Base-by-base conservation (phyloP, 108 stramenopile genomes). In the Fragilaria radians region DNA sequence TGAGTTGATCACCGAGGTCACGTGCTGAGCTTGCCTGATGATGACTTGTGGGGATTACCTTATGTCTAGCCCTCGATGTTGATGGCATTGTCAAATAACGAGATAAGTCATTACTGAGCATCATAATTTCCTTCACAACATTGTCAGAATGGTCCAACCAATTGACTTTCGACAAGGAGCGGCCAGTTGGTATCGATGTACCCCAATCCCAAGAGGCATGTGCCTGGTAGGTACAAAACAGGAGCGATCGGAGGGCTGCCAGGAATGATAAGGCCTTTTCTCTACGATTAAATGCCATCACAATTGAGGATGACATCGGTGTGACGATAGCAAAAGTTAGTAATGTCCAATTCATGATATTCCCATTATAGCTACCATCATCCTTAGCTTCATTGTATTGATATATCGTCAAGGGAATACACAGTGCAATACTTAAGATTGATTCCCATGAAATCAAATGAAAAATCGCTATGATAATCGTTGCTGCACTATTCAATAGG, bases 271-370 rank as follows among this genome's bases (percentile, higher is more conserved):
- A 52, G 2, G 88, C 83, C 52, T 70, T 47, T 29, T 89, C 88
- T 64, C 88, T 34, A 33, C 88, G 66, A 26, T 54, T 56, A 57
- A 89, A 89, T 1, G 88, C 75, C 45, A 83, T 77, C 14, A 60
- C 57, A 31, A 89, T 76, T 1, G 73, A 57, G 7, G 75, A 50
- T 30, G 81, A 73, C 4, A 89, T 62, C 0, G 88, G 84, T 48
- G 77, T 84, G 25, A 89, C 73, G 3, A 89, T 78, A 23, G 84
- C 80, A 70, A 89, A 89, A 21, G 82, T 76, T 0, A 89, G 48
- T 28, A 89, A 50, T 2, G 81, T 77, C 78, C 63, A 32, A 1
- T 46, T 23, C 46, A 46, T 22, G 36, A 42, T 42, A 42, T 42
- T 42, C 36, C 36, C 36, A 14, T 42, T 42, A 14, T 42, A 42